phyloP scores from a whole-genome alignment of 2,329 filamentous ascomycete genomes.

The Ascosphaera acerosa region DNA sequence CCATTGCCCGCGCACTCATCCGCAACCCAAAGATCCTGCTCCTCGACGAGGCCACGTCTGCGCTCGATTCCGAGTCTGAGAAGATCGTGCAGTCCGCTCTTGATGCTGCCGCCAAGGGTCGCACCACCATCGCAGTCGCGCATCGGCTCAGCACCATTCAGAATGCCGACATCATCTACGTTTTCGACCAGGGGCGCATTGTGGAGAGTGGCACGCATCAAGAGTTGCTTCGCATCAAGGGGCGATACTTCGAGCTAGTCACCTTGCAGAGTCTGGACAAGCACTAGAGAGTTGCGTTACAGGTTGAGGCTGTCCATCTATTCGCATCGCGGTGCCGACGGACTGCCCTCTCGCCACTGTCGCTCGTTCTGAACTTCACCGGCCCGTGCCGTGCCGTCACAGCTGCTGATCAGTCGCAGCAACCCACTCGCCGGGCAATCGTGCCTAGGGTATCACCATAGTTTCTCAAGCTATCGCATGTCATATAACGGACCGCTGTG shows the following conservation, averaged over 20 bases:
- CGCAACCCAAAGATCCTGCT: constrained; percentile 24
- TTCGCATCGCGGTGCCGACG: too few species aligned
- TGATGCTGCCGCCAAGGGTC: constrained; percentile 27
- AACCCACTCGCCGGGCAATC: too few species aligned
- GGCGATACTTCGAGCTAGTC: constrained; percentile 54
- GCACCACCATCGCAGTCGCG: constrained; percentile 44
- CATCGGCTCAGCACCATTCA: constrained; percentile 49
- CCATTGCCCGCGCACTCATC: constrained; percentile 27
- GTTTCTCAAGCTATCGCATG: too few species aligned
- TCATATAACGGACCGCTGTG: too few species aligned
- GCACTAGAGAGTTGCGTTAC: too few species aligned
- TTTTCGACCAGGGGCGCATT: constrained; percentile 42
- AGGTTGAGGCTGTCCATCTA: too few species aligned
- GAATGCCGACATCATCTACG: constrained; percentile 55
- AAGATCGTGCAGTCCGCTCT: constrained; percentile 39
- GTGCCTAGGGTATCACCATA: too few species aligned
- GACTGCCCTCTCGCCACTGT: too few species aligned
- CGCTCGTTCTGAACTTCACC: too few species aligned
- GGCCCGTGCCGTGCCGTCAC: too few species aligned
- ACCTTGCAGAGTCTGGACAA: constrained; percentile 55
- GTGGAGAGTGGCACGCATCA: constrained; percentile 36
- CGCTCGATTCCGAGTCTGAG: constrained; percentile 37
- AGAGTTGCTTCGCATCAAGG: constrained; percentile 39
- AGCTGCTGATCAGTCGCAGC: too few species aligned
- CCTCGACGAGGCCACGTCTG: constrained; percentile 30